phyloP scores from a whole-genome alignment of 257 asterid genomes.

The Avicennia marina region DNA sequence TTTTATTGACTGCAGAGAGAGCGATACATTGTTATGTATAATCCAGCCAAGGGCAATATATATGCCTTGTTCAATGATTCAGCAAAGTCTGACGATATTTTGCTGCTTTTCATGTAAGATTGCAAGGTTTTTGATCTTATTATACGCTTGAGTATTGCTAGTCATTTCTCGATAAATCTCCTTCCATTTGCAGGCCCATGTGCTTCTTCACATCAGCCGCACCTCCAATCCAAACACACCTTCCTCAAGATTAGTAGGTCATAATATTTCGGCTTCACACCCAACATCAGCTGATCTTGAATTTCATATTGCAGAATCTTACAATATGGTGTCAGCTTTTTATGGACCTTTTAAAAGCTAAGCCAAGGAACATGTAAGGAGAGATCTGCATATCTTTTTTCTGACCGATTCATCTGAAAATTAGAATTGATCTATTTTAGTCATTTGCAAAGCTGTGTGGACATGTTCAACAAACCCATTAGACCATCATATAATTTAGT shows the following conservation, averaged over 20 bases:
- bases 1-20: conserved; percentile 56
- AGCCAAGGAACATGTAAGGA: conserved; percentile 79
- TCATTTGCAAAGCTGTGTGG: neutral
- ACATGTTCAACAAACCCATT: too few species aligned
- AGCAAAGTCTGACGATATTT: conserved; percentile 93
- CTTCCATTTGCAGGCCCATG: conserved; percentile 71
- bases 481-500: too few species aligned
- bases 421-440: conserved; percentile 4
- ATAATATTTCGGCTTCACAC: conserved; percentile 29
- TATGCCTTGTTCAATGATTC: conserved; percentile 91
- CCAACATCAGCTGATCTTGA: conserved; percentile 61
- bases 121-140: conserved; percentile 18
- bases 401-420: too few species aligned
- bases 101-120: conserved; percentile 95
- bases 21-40: conserved; percentile 73
- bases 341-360: conserved; percentile 84
- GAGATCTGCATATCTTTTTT: neutral
- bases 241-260: conserved; percentile 37
- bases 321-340: conserved; percentile 88
- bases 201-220: conserved; percentile 73
- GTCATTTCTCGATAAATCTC: conserved; percentile 24
- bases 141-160: neutral
- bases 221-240: conserved; percentile 46
- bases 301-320: conserved; percentile 78
- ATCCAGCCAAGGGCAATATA: conserved; percentile 75